Evolutionary conservation across 345 rosid genomes (phyloP).

Genomic region (Limnanthes douglasii): DNA sequence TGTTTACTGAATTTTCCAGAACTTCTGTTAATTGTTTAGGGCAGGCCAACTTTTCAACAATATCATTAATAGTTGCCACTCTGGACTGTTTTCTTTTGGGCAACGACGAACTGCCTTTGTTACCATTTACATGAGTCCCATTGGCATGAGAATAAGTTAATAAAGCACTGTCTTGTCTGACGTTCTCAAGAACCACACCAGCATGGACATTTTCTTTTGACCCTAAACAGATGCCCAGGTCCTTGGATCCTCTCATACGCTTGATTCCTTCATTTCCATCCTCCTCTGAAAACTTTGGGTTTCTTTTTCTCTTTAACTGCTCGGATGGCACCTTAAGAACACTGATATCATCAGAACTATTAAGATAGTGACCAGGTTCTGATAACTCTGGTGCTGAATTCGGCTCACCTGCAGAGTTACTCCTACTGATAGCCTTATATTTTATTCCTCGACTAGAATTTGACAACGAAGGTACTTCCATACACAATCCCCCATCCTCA

Average conservation of each 20-base stretch:
- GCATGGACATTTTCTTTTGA: conserved; percentile 24
- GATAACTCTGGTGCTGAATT: conserved; percentile 51
- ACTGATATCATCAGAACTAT: conserved; percentile 33
- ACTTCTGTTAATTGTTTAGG: conserved; percentile 81
- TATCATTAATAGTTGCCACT: conserved; percentile 37
- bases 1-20: conserved; percentile 76
- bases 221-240: conserved; percentile 58
- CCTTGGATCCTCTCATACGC: conserved; percentile 98
- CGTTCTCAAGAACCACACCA: conserved; percentile 14
- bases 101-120: conserved; percentile 27
- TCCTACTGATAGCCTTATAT: conserved; percentile 17
- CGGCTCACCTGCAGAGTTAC: conserved; percentile 25
- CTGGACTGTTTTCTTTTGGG: conserved; percentile 61
- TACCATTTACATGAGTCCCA: conserved; percentile 35
- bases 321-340: conserved; percentile 32
- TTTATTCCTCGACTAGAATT: conserved; percentile 35
- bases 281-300: conserved; percentile 94
- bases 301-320: conserved; percentile 59
- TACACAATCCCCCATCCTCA: conserved; percentile 19
- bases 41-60: conserved; percentile 55
- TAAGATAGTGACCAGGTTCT: conserved; percentile 53
- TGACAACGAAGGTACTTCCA: conserved; percentile 36
- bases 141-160: conserved; percentile 28
- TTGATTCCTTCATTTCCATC: conserved; percentile 88
- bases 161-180: conserved; percentile 23